phyloP scores from a whole-genome alignment of 1,139 yeast species.

The Williopsis jadinii region DNA sequence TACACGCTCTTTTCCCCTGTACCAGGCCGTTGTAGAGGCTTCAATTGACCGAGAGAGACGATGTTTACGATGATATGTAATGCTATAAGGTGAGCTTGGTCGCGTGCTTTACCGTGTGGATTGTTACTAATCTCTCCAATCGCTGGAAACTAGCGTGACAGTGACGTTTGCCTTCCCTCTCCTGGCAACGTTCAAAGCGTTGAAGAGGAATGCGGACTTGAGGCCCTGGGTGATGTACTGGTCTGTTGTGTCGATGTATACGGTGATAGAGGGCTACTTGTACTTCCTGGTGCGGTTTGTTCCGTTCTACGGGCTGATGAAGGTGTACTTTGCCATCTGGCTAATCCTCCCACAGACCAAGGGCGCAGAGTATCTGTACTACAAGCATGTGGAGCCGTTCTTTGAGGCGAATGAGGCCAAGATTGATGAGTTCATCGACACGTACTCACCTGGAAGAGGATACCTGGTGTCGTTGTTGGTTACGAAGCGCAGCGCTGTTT shows the following conservation, averaged over 20 bases:
- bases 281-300: conserved; percentile 30
- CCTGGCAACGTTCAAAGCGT: conserved; percentile 42
- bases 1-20: too few species aligned
- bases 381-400: conserved; percentile 19
- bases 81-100: too few species aligned
- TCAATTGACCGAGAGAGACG: too few species aligned
- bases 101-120: too few species aligned
- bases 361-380: conserved; percentile 24
- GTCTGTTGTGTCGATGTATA: conserved; percentile 38
- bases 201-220: conserved; percentile 30
- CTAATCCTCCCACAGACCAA: conserved; percentile 39
- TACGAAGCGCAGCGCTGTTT: too few species aligned
- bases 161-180: conserved; percentile 46
- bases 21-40: too few species aligned
- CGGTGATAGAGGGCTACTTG: conserved; percentile 29
- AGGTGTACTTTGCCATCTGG: conserved; percentile 43
- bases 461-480: conserved; percentile 2
- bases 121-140: too few species aligned
- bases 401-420: conserved; percentile 14
- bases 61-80: too few species aligned
- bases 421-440: background rate
- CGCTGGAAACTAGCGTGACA: conserved; percentile 23
- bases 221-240: conserved; percentile 56
- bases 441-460: conserved; percentile 3
- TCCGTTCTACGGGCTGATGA: conserved; percentile 42